phyloP scores from a whole-genome alignment of 768 basidiomycete species.

The Vararia minispora region DNA sequence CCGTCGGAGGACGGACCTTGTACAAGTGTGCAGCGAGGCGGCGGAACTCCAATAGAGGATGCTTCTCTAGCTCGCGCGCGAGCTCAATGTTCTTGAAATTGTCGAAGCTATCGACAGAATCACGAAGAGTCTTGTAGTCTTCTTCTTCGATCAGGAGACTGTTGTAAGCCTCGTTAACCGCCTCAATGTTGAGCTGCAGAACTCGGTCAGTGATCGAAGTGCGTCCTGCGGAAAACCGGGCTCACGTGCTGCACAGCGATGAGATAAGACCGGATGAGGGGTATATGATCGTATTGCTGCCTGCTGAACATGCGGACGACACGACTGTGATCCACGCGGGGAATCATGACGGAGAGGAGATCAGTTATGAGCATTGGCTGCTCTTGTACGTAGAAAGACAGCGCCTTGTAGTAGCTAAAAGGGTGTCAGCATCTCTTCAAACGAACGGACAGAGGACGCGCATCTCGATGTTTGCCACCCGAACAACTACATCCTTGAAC shows the following conservation, averaged over 20 bases:
- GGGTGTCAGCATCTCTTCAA: conserved; percentile 3
- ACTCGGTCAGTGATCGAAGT: conserved; percentile 2
- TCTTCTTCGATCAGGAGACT: conserved; percentile 98
- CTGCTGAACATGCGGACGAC: conserved; percentile 97
- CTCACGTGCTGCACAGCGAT: conserved; percentile 91
- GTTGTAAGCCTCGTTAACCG: conserved; percentile 97
- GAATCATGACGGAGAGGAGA: conserved; percentile 82
- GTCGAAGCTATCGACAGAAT: conserved; percentile 96
- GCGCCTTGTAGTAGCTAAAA: conserved; percentile 82
- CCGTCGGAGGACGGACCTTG: conserved; percentile 52
- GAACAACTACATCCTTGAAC: conserved; percentile 97
- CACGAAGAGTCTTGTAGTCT: conserved; percentile 94
- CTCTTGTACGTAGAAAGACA: conserved; percentile 90
- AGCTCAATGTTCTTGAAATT: conserved; percentile 91
- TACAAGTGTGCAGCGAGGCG: conserved; percentile 91
- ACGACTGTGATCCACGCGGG: conserved; percentile 89
- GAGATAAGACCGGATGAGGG: conserved; percentile 90
- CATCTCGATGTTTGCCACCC: conserved; percentile 98
- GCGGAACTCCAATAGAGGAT: conserved; percentile 90
- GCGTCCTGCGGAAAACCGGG: conserved; percentile 1
- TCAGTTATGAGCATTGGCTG: conserved; percentile 92
- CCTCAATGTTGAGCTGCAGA: conserved; percentile 79
- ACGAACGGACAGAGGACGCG: conserved; percentile 23
- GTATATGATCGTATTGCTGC: conserved; percentile 90
- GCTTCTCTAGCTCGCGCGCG: conserved; percentile 77